A percentile compares a stretch with the other conserved stretches of the same genome.
Conservation (phyloP, 108 stramenopile genomes). For the Fistulifera solaris region DNA sequence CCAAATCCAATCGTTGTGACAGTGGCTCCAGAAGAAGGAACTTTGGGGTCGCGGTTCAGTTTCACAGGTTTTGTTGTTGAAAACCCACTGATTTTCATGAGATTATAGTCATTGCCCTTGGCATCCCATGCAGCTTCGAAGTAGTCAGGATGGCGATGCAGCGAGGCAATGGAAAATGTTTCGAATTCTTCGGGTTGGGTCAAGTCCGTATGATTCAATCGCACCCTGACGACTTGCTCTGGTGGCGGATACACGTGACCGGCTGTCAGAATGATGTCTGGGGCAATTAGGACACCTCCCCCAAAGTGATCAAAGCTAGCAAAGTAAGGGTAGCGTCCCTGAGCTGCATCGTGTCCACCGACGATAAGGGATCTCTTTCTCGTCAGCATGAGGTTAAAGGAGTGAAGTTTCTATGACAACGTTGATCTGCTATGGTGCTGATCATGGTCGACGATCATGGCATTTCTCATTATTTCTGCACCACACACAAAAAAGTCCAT, state of each 20-base stretch:
- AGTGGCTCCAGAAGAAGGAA: constrained; percentile 1
- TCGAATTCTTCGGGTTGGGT: constrained; percentile 5
- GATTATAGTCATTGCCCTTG: constrained; percentile 11
- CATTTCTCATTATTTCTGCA: too few species aligned
- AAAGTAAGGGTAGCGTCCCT: constrained; percentile 29
- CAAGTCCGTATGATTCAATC: not conserved
- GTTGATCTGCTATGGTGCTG: too few species aligned
- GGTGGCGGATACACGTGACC: constrained; percentile 25
- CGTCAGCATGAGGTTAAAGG: too few species aligned
- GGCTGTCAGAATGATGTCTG: constrained; percentile 43
- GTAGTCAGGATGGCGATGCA: constrained; percentile 11
- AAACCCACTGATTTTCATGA: constrained; percentile 15
- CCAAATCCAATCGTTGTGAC: constrained; percentile 17
- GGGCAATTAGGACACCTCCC: constrained; percentile 39
- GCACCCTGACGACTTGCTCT: not conserved
- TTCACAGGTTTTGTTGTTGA: constrained; percentile 5
- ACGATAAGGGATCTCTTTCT: constrained; percentile 21
- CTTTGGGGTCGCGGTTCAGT: constrained; percentile 8
- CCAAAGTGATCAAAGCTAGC: constrained; percentile 19
- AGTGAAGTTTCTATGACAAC: too few species aligned
- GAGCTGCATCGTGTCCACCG: constrained; percentile 23
- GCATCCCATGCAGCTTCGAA: constrained; percentile 9
- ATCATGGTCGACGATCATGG: too few species aligned
- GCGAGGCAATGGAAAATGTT: constrained; percentile 7
- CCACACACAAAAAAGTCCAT: too few species aligned